Base-by-base conservation (phyloP, 257 asterid genomes). In the Gentiana straminea region DNA sequence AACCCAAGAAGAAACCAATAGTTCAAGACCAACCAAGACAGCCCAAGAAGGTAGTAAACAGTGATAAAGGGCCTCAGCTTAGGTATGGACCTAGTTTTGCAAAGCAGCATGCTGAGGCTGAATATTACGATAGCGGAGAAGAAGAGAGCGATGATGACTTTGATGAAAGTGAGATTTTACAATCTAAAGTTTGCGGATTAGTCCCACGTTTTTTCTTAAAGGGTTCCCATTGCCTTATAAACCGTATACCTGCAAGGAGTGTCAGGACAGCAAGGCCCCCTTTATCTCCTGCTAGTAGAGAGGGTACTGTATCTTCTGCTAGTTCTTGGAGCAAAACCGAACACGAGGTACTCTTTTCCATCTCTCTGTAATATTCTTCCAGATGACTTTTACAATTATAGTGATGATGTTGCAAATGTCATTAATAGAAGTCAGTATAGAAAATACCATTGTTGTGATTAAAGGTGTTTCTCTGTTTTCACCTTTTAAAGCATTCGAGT, bases 31-130 rank as follows among this genome's bases (percentile, higher is more conserved):
- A 74, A 59, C 72, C 65, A 24, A 66, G 78, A 59, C 74, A 63
- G 47, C 50, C 55, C 4, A 83, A 69, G 70, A 75, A 73, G 66
- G 57, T 58, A 2, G 64, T 64, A 33, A 70, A 54, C 55, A 72
- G 64, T 15, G 55, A 54, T 46, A 80, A 72, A 74, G 13, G 8
- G 39, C 84, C 94, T 61, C 78, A 66, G 8, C 84, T 92, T 13
- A 81, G 95, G 11, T 87, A 92, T n/a, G 97, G 95, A 44, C 88
- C 90, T 48, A 85, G 87, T 68, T 84, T 81, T 69, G 73, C 82
- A 10, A 72, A 67, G 48, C 80, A 69, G 47, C 81, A 76, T 67
- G 61, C 76, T 13, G 72, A 76, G 52, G 62, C 59, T 44, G 72
- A 73, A 7, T 81, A 72, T 10, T 41, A 41, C 9, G 46, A 41